Percentiles rank a stretch among this genome's conserved stretches.
phyloP scores from a whole-genome alignment of 1,284 basidiomycete species.

The Takashimella koratensis region DNA sequence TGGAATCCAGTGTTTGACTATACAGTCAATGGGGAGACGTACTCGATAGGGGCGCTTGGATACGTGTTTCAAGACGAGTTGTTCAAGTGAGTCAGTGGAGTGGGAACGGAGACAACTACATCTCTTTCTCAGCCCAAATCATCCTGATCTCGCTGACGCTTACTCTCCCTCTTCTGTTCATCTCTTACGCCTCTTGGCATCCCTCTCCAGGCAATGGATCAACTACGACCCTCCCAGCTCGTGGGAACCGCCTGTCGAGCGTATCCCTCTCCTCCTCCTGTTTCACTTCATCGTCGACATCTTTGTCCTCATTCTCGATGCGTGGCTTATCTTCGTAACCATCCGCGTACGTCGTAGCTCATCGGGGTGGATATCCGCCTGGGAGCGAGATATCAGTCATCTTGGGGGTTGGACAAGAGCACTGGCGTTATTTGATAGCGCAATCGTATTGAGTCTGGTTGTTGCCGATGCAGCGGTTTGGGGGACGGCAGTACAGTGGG shows the following conservation, averaged over 20 bases:
- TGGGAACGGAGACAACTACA: too few relatives aligned
- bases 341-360: neutral
- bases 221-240: too few relatives aligned
- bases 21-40: neutral
- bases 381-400: neutral
- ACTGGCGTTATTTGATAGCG: neutral
- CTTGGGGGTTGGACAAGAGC: neutral
- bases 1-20: conserved; percentile 12
- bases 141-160: too few relatives aligned
- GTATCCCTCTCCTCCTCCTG: conserved; percentile 20
- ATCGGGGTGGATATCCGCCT: neutral
- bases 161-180: too few relatives aligned
- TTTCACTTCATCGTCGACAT: conserved; percentile 23
- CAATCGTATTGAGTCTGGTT: conserved; percentile 4
- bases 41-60: conserved; percentile 17
- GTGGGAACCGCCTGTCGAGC: too few relatives aligned
- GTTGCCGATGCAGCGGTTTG: conserved; percentile 16
- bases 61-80: conserved; percentile 13
- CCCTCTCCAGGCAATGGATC: too few relatives aligned
- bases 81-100: too few relatives aligned
- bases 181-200: too few relatives aligned
- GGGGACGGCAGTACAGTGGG: conserved; percentile 6
- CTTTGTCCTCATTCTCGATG: conserved; percentile 11
- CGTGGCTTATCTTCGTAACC: conserved; percentile 4
- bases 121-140: too few relatives aligned